phyloP scores from a whole-genome alignment of 2,329 filamentous ascomycete genomes.

The Epichloe gansuensis region DNA sequence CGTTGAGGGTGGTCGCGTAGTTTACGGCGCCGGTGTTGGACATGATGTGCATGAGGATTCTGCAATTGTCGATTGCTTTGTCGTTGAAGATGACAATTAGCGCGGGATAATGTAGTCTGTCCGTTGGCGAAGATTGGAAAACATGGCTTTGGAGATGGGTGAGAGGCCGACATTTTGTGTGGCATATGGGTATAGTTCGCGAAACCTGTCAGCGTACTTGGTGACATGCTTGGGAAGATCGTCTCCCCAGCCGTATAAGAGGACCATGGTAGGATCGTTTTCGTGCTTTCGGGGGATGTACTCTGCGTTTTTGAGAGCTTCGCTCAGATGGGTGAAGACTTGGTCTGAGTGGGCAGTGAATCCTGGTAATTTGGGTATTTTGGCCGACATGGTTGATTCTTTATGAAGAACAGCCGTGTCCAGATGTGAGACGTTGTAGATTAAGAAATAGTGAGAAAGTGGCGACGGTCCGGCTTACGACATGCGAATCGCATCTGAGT shows the following conservation, averaged over 20 bases:
- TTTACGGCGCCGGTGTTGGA: constrained; percentile 47
- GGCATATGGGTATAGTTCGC: constrained; percentile 34
- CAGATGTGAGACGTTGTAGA: not conserved
- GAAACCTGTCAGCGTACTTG: constrained; percentile 43
- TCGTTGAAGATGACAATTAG: constrained; percentile 24
- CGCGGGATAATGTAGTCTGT: constrained; percentile 31
- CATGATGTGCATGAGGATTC: constrained; percentile 40
- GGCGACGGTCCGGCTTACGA: not conserved
- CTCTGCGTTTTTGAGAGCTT: constrained; percentile 11
- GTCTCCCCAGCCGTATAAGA: constrained; percentile 47
- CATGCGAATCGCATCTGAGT: too few relatives aligned
- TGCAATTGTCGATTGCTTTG: constrained; percentile 8
- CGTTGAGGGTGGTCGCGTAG: constrained; percentile 35
- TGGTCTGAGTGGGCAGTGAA: constrained; percentile 35
- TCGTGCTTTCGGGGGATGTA: not conserved
- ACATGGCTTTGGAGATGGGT: constrained; percentile 33
- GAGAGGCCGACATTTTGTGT: constrained; percentile 39
- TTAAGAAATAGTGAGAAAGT: not conserved
- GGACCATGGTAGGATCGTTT: constrained; percentile 30
- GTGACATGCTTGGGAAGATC: constrained; percentile 38
- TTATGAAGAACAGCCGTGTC: too few relatives aligned
- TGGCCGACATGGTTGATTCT: not conserved
- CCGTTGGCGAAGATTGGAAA: constrained; percentile 29
- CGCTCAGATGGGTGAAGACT: constrained; percentile 30
- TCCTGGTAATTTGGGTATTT: constrained; percentile 24